Evolutionary conservation across 2,329 filamentous ascomycete species (phyloP).

Genomic region (Aspergillus transmontanensis): DNA sequence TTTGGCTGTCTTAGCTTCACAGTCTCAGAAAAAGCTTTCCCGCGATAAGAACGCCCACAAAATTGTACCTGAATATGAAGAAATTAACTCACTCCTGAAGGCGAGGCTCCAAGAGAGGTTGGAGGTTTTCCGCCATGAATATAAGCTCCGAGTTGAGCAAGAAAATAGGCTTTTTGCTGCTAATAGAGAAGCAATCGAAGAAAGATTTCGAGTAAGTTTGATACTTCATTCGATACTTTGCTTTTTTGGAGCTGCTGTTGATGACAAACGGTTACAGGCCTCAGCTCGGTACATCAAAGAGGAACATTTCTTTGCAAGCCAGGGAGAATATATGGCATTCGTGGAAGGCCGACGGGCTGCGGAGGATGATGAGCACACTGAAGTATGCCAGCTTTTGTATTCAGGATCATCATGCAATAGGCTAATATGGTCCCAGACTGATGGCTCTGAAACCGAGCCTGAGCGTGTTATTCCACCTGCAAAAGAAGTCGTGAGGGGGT

Average conservation of each 20-base stretch:
- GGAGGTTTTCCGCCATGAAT: slow-evolving; percentile 34
- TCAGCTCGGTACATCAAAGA: slow-evolving; percentile 33
- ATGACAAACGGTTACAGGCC: slow-evolving; percentile 19
- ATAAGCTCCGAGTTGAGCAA: slow-evolving; percentile 34
- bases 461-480: slow-evolving; percentile 28
- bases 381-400: slow-evolving; percentile 25
- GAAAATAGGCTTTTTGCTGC: slow-evolving; percentile 33
- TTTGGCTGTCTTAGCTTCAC: slow-evolving; percentile 41
- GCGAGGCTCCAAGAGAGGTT: slow-evolving; percentile 29
- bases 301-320: slow-evolving; percentile 44
- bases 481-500: slow-evolving; percentile 35
- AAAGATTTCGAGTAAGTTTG: slow-evolving; percentile 33
- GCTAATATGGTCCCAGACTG: slow-evolving; percentile 27
- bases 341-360: slow-evolving; percentile 41
- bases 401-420: not conserved
- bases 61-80: slow-evolving; percentile 41
- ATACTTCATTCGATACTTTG: not conserved
- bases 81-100: slow-evolving; percentile 37
- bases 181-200: slow-evolving; percentile 36
- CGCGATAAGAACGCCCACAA: slow-evolving; percentile 46
- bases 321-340: slow-evolving; percentile 43
- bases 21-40: slow-evolving; percentile 41
- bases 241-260: not conserved
- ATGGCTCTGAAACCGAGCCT: slow-evolving; percentile 33
- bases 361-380: slow-evolving; percentile 46